Evolutionary conservation across 768 basidiomycete species (phyloP), one percentile per base, ranked within the genome.

Genomic region (Pholiota molesta): DNA sequence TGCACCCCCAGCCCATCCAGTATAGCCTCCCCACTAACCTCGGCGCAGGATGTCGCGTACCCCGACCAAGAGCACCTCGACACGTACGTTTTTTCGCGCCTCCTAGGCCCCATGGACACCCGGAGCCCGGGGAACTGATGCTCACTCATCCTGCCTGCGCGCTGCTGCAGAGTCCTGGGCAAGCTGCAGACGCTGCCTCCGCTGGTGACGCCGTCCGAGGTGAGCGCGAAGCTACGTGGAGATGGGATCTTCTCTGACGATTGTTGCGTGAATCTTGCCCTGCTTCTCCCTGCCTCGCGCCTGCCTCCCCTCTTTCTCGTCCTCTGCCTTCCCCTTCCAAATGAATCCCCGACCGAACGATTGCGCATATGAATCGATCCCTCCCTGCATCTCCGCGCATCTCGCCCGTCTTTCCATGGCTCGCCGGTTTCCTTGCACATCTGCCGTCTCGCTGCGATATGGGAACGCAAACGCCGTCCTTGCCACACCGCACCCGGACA

Each of bases 191-290:
- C 79, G 7, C 78, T 99, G 3, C 97, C 97, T 6, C 97, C 96
- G 21, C 79, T 99, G 3, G 97, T 99, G 3, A 92, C 95, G 0
- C 90, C 95, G 0, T 88, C 91, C 51, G 97, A 99, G 86, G 96
- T 96, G 52, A 57, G 82, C 47, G 26, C 2, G 3, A 26, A 52
- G 53, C 29, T 57, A 47, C 59, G 51, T 47, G 33, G 37, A 51
- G 58, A 52, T 31, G 35, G 65, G 68, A 26, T 62, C 63, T 73
- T 72, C 73, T 66, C 64, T 69, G 70, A 44, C 42, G 74, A n/a
- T n/a, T n/a, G n/a, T n/a, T n/a, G n/a, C 63, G 37, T 56, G 55
- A 33, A 23, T 57, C 55, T 54, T 59, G 57, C 45, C 28, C 37
- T 56, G 53, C 52, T 55, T 55, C 23, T 19, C 16, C 53, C 57